Base-by-base conservation (phyloP, 768 basidiomycete species). In the Lactarius hengduanensis region DNA sequence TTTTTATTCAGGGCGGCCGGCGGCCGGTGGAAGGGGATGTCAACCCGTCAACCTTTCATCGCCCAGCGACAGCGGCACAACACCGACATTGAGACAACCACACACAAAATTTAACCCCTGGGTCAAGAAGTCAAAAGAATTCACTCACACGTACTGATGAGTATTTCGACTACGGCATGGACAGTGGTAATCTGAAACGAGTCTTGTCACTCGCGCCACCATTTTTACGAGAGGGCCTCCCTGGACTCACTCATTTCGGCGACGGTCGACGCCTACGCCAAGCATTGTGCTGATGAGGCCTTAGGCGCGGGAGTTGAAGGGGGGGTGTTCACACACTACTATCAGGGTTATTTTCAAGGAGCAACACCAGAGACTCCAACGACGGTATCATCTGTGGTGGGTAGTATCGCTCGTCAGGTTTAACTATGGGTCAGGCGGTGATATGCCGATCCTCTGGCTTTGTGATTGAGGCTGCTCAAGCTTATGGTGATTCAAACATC, bases 41-140 rank as follows among this genome's bases (percentile, higher is more conserved):
- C 89, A 0, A 86, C 83, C 16, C 81, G 82, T 66, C 88, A 84
- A 65, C 89, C 88, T 0, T 91, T 87, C 66, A 77, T 85, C 0
- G 85, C 91, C 0, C 83, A 85, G 57, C 73, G 79, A 11, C 71
- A 38, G 11, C 11, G 74, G 0, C 87, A 82, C 66, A 87, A 91
- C 60, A 61, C 71, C 2, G 64, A 74, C 0, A 82, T 57, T 90
- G 89, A 90, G 57, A 63, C 0, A 53, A 47, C 0, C 90, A 88
- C 0, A 77, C 85, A 0, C 71, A 78, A 20, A 32, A 9, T 85
- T 84, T 62, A 76, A 79, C 0, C 34, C 70, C 0, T 76, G 84
- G 0, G 74, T 82, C 62, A 40, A 36, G 0, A 77, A 79, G 4
- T 69, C 88, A 7, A 71, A 73, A 2, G 69, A 73, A 0, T 76